These are phyloP conservation scores for Kwoniella shandongensis DNA, from an alignment of 768 basidiomycete genomes.

Conservation along the genomic window DNA sequence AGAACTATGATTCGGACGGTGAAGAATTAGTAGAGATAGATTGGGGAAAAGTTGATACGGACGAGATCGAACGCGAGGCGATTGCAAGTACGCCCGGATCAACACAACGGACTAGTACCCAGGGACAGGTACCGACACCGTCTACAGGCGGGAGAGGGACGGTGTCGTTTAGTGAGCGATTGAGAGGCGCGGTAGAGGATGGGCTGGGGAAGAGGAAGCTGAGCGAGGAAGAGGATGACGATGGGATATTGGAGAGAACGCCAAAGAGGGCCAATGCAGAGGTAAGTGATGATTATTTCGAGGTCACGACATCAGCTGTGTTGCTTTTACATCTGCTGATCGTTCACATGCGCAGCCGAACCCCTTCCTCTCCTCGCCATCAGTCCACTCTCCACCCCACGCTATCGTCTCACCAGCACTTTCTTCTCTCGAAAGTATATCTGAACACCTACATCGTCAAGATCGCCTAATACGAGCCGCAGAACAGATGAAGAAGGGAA, in stretches of 20 bases:
- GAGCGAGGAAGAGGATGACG: slow-evolving; percentile 21
- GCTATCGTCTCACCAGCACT: slow-evolving; percentile 24
- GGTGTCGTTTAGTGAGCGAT: slow-evolving; percentile 17
- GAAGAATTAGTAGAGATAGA: slow-evolving; percentile 35
- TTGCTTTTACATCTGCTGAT: not conserved
- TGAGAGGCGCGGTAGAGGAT: slow-evolving; percentile 23
- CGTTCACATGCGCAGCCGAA: not conserved
- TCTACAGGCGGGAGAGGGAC: not conserved
- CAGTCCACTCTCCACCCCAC: slow-evolving; percentile 22
- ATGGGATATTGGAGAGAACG: slow-evolving; percentile 7
- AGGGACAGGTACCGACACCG: slow-evolving; percentile 3
- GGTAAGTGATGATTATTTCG: not conserved
- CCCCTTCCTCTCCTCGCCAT: slow-evolving; percentile 11
- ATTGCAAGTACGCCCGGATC: slow-evolving; percentile 34
- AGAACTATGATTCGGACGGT: not conserved
- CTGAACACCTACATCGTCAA: slow-evolving; percentile 39
- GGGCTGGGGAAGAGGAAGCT: slow-evolving; percentile 26
- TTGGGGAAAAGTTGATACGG: slow-evolving; percentile 43
- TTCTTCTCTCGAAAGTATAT: slow-evolving; percentile 23
- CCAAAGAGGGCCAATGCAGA: slow-evolving; percentile 17
- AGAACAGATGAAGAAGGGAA: slow-evolving; percentile 38
- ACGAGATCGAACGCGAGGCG: slow-evolving; percentile 39
- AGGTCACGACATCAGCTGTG: not conserved
- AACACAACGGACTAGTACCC: slow-evolving; percentile 21
- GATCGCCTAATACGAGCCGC: slow-evolving; percentile 39